phyloP scores from a whole-genome alignment of 2,329 filamentous ascomycete genomes.

The Fusarium protoensiforme region DNA sequence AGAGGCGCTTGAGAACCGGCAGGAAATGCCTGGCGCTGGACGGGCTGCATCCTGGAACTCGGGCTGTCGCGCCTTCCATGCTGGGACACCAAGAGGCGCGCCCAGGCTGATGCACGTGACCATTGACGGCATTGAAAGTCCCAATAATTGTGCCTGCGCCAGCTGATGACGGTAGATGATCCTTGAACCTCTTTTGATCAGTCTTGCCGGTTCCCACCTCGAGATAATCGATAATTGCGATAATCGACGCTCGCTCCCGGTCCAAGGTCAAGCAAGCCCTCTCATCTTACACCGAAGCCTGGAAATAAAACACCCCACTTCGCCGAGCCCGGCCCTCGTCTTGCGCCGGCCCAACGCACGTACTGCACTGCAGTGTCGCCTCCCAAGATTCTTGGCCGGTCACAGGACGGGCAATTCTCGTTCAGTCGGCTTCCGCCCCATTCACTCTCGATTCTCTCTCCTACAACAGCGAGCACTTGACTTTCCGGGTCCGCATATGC shows the following conservation, averaged over 20 bases:
- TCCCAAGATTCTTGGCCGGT: constrained; percentile 18
- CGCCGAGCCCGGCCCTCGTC: constrained; percentile 21
- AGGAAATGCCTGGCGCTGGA: constrained; percentile 1
- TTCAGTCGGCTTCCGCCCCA: constrained; percentile 3
- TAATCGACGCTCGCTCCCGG: background rate
- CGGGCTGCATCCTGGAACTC: constrained; percentile 4
- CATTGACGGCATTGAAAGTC: background rate
- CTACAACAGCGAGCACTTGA: background rate
- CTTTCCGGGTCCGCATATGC: constrained; percentile 2
- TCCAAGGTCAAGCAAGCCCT: background rate
- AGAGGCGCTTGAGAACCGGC: background rate
- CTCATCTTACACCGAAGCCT: constrained; percentile 20
- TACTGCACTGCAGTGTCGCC: constrained; percentile 5
- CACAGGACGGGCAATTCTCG: constrained; percentile 25
- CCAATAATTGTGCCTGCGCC: background rate
- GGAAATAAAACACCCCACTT: constrained; percentile 18
- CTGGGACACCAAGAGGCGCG: background rate
- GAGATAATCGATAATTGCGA: background rate
- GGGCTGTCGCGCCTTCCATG: constrained; percentile 11
- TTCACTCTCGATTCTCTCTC: background rate
- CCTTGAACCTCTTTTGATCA: background rate
- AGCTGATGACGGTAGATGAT: background rate
- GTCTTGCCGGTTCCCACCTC: background rate
- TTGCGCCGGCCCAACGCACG: constrained; percentile 29
- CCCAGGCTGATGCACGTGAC: constrained; percentile 27